Evolutionary conservation across 1,139 yeast genomes (phyloP).

Genomic region (Taphrina deformans): DNA sequence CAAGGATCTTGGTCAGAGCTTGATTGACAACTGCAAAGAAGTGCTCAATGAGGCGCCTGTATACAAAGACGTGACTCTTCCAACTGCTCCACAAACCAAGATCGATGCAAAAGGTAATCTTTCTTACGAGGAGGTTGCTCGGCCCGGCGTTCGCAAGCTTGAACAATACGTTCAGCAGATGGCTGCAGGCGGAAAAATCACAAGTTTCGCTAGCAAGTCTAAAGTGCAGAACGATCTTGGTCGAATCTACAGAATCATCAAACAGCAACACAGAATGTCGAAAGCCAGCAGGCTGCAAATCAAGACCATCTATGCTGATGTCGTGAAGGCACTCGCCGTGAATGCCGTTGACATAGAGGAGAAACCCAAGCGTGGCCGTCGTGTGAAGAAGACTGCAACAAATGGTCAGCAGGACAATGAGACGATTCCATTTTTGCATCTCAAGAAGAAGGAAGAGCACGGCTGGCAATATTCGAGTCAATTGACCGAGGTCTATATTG

Average conservation of each 20-base stretch:
- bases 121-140: conserved; percentile 76
- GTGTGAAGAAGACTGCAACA: conserved; percentile 45
- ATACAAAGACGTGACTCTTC: conserved; percentile 88
- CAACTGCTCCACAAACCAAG: conserved; percentile 91
- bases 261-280: conserved; percentile 50
- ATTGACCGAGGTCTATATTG: conserved; percentile 74
- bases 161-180: conserved; percentile 94
- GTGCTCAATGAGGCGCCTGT: conserved; percentile 81
- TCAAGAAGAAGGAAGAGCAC: conserved; percentile 73
- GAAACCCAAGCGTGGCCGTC: conserved; percentile 29
- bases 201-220: conserved; percentile 65
- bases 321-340: conserved; percentile 64
- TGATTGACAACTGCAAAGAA: conserved; percentile 92
- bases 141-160: conserved; percentile 87
- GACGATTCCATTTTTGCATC: conserved; percentile 91
- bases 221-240: conserved; percentile 71
- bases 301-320: conserved; percentile 74
- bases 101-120: conserved; percentile 87
- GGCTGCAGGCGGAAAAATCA: conserved; percentile 91
- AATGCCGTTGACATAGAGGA: conserved; percentile 31
- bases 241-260: conserved; percentile 78
- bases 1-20: conserved; percentile 83
- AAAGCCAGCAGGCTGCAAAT: conserved; percentile 70
- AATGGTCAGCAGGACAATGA: conserved; percentile 51
- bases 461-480: conserved; percentile 81